Base-by-base conservation (phyloP, 2,329 filamentous ascomycete genomes). In the Pseudocercospora pini-densiflorae region DNA sequence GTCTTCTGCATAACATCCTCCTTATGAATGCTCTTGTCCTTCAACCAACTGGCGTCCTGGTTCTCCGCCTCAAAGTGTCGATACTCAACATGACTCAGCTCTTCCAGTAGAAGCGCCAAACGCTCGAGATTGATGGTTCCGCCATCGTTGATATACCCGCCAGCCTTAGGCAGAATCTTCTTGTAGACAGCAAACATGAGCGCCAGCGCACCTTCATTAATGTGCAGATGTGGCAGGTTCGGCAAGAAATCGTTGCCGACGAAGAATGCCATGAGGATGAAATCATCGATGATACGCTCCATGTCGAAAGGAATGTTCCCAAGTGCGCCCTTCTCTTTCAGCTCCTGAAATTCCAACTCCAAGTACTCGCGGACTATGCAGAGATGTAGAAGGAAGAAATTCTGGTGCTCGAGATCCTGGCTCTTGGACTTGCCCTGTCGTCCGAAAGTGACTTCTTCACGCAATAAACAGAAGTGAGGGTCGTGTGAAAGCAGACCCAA, bases 251-350 rank as follows among this genome's bases (percentile, higher is more conserved):
- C 95, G 80, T 99, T 99, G 77, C 95, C 95, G 75, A 99, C 93
- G 79, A 99, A 99, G 83, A 99, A 99, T 57, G 94, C 94, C 93
- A 99, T 97, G 68, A 99, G 87, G 77, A 99, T 98, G 80, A 99
- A 99, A 84, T 99, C 95, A 78, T 99, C 95, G 81, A 99, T 98
- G 76, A 99, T 89, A 70, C 91, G 89, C 83, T 99, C 95, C 86
- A 99, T 90, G 77, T 99, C 92, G 77, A 96, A 99, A 58, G 88
- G 84, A 74, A 97, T 94, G 47, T 83, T 85, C 10, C 66, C 65
- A 72, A 97, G 84, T 73, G 84, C 83, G 19, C 89, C 91, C 23
- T 90, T 87, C 75, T 90, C 82, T 79, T 95, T 89, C 72, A 99
- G 82, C 70, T 97, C 94, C 79, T 97, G 94, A 77, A 99, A 99